phyloP scores from a whole-genome alignment of 1,139 yeast genomes.

The Blastobotrys capitulatus region DNA sequence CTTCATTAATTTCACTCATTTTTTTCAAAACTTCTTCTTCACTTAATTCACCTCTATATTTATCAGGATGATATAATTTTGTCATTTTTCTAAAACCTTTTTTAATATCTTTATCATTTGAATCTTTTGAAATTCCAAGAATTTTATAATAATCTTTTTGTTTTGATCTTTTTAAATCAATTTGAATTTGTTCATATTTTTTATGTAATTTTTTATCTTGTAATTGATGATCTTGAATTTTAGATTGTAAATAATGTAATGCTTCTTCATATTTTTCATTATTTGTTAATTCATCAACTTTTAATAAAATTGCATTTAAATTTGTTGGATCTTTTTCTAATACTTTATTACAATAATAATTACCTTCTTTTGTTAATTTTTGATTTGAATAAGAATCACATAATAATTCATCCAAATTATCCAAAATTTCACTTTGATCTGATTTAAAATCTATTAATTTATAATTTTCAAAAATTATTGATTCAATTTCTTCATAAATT shows the following conservation, averaged over 20 bases:
- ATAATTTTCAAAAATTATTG: constrained; percentile 1
- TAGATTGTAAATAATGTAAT: constrained; percentile 35
- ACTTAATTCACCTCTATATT: constrained; percentile 61
- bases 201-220: constrained; percentile 42
- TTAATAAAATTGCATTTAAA: constrained; percentile 43
- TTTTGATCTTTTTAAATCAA: constrained; percentile 47
- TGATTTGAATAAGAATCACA: constrained; percentile 45
- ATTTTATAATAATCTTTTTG: constrained; percentile 77
- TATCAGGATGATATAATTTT: constrained; percentile 87
- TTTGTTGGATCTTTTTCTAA: constrained; percentile 36
- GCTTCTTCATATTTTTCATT: constrained; percentile 45
- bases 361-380: constrained; percentile 32
- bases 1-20: constrained; percentile 91
- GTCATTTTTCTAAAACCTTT: constrained; percentile 77
- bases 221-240: constrained; percentile 41
- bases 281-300: constrained; percentile 41
- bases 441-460: too few relatives aligned
- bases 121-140: constrained; percentile 60
- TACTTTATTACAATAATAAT: constrained; percentile 36
- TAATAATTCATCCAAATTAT: constrained; percentile 31
- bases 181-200: constrained; percentile 50
- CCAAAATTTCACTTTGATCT: too few relatives aligned
- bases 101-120: constrained; percentile 68
- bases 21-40: constrained; percentile 72
- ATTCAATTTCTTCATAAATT: constrained; percentile 17